A percentile compares a stretch with the other conserved stretches of the same genome.
Conservation (phyloP, 768 basidiomycete species). For the Porphyrellus cyaneotinctus region DNA sequence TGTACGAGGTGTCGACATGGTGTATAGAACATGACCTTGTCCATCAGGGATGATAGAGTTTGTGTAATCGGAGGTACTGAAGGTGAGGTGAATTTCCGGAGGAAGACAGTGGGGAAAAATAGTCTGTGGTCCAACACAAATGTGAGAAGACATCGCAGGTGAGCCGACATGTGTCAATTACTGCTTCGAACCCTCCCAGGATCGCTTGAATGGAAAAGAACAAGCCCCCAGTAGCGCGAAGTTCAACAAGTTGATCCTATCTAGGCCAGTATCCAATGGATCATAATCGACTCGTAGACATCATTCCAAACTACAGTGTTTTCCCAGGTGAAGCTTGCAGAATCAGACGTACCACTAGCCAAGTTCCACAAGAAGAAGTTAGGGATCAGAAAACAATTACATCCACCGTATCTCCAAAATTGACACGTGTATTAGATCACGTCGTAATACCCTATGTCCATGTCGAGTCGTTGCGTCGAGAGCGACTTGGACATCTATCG, state of each 20-base stretch:
- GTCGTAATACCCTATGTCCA: conserved; percentile 28
- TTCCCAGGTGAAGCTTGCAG: conserved; percentile 21
- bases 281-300: no score
- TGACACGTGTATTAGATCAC: conserved; percentile 23
- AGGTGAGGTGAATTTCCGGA: conserved; percentile 20
- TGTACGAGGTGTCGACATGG: conserved; percentile 15
- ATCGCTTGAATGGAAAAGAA: no score
- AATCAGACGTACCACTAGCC: conserved; percentile 10
- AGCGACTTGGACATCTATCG: conserved; percentile 15
- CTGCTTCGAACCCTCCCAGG: no score
- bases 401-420: conserved; percentile 24
- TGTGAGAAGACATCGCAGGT: no score
- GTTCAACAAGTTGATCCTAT: no score
- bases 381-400: conserved; percentile 18
- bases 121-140: no score
- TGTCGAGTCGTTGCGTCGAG: conserved; percentile 24
- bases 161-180: no score
- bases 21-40: conserved; percentile 18
- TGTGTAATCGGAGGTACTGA: conserved; percentile 17
- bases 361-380: conserved; percentile 26
- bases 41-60: conserved; percentile 21
- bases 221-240: no score
- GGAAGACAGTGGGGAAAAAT: no score
- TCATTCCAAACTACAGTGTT: no score
- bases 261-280: no score